Base-by-base conservation (phyloP, 1,284 basidiomycete species). In the Mycosarcoma maydis region DNA sequence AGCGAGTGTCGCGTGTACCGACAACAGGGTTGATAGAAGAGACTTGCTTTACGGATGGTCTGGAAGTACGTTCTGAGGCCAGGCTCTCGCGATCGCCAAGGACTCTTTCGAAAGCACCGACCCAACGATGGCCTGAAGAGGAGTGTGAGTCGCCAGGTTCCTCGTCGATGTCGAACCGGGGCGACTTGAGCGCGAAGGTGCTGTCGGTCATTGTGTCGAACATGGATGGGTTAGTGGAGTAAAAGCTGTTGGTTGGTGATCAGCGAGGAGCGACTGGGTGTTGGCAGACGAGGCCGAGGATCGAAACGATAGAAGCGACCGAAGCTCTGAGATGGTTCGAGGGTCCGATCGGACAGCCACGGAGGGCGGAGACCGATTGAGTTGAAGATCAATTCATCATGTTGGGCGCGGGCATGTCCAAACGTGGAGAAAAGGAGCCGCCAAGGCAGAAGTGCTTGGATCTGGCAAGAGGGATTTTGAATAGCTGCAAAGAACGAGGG, bases 81-180 rank as follows among this genome's bases (percentile, higher is more conserved):
- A 64, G 48, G 14, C 69, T 73, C 33, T 68, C 52, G 29, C 71
- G 74, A 32, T 79, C 77, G n/a, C 77, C 77, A 10, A 79, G 61
- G 20, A 79, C 77, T 22, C 77, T 43, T 34, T 79, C 77, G 37
- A 79, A 79, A 2, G 77, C 76, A 11, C 77, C 77, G 23, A 79
- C 71, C 77, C 77, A 78, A 1, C 32, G 58, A 24, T 62, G 49
- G 10, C 42, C 43, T 1, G 43, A 51, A 19, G 51, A 50, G 10
- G 54, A 48, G 23, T 46, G 52, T 4, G 40, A 61, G 50, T 72
- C 64, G 50, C 69, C 69, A 1, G 69, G 69, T 59, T 72, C 69
- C 22, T 72, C 69, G 7, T 68, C 69, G n/a, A 72, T 32, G 44
- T 60, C 64, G 59, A 72, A 72, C 29, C 59, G 62, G 52, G 68